Conservation (phyloP, 305 asterid genomes). For the Solanum hybrid region DNA sequence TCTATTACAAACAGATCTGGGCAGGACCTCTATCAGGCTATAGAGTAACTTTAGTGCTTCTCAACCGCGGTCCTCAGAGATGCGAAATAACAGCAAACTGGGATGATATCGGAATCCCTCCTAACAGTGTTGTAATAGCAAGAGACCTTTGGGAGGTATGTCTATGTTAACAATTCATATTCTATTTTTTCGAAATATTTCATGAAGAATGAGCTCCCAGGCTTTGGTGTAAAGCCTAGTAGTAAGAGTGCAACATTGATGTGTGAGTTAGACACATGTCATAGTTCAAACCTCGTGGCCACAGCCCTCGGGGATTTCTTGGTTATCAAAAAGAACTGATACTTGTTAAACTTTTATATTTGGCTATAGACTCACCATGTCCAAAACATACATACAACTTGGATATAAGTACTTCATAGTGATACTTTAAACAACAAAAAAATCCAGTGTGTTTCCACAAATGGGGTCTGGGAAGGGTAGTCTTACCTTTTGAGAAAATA, state of each 20-base stretch:
- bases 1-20: conserved; percentile 43
- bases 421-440: background rate
- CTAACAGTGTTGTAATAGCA: conserved; percentile 27
- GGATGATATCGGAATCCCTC: conserved; percentile 76
- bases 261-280: background rate
- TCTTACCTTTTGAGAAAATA: background rate
- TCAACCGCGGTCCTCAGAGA: conserved; percentile 44
- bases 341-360: background rate
- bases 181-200: background rate
- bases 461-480: background rate
- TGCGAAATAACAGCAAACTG: conserved; percentile 53
- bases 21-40: conserved; percentile 69
- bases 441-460: background rate
- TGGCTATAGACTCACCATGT: background rate
- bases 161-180: background rate
- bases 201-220: background rate
- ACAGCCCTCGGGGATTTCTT: background rate
- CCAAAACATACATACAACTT: background rate
- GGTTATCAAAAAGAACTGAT: background rate
- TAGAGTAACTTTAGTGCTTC: conserved; percentile 57
- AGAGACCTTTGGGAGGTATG: conserved; percentile 82
- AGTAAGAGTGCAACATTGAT: background rate
- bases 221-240: background rate
- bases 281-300: background rate
- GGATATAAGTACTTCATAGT: background rate